Conservation (phyloP, 441 rosid species). For the Pelargonium citronellum region DNA sequence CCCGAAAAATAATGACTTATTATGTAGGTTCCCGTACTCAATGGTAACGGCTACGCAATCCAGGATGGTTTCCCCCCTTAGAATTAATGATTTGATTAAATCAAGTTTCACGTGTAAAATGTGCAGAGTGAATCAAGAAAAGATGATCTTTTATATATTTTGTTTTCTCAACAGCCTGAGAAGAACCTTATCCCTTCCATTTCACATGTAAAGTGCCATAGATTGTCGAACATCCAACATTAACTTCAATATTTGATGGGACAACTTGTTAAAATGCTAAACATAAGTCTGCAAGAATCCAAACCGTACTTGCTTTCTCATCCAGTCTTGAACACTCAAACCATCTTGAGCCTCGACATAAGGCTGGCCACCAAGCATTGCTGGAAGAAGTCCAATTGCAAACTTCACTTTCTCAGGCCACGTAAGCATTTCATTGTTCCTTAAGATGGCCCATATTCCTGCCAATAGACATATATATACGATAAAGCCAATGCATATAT, state of each 20-base stretch:
- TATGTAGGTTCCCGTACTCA: too few species aligned
- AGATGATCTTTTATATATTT: neutral
- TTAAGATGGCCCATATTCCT: slow-evolving; percentile 90
- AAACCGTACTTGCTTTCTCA: slow-evolving; percentile 64
- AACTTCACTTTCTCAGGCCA: slow-evolving; percentile 96
- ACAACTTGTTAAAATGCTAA: neutral
- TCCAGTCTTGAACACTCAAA: slow-evolving; percentile 76
- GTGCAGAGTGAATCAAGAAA: neutral
- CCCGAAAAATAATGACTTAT: too few species aligned
- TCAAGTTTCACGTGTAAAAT: too few species aligned
- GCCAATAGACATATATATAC: slow-evolving; percentile 18
- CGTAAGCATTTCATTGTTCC: slow-evolving; percentile 85
- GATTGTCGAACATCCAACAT: neutral
- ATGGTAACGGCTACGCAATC: too few species aligned
- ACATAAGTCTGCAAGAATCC: slow-evolving; percentile 11
- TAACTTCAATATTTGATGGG: neutral
- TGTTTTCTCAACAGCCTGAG: neutral
- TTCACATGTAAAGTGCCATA: neutral
- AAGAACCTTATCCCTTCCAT: neutral
- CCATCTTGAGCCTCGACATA: slow-evolving; percentile 98
- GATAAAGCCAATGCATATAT: neutral
- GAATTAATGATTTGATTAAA: too few species aligned
- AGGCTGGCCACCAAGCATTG: slow-evolving; percentile 81
- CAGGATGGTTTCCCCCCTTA: too few species aligned
- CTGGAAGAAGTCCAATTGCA: slow-evolving; percentile 91